A percentile compares a stretch with the other conserved stretches of the same genome.
Conservation (phyloP, 1,284 basidiomycete genomes). For the Puccinia hordei region DNA sequence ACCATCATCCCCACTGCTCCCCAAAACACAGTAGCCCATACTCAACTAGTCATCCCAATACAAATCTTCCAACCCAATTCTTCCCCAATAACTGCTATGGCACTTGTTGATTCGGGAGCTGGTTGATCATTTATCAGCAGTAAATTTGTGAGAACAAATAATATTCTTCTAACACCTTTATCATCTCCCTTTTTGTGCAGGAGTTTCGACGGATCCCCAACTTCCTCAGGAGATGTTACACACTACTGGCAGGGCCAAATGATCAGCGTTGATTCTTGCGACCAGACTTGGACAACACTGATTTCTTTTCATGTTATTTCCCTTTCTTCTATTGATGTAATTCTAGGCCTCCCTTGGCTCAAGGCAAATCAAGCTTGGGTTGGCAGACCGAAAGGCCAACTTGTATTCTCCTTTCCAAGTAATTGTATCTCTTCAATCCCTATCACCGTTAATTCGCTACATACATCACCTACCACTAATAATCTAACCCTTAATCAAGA, state of each 20-base stretch:
- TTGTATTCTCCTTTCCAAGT: too few species aligned
- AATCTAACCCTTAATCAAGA: too few species aligned
- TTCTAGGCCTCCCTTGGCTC: too few species aligned
- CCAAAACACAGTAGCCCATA: too few species aligned
- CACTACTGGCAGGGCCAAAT: too few species aligned
- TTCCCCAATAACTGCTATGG: not conserved
- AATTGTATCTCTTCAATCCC: too few species aligned
- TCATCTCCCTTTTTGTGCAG: not conserved
- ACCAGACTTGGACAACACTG: not conserved
- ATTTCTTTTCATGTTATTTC: not conserved
- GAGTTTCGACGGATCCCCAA: constrained; percentile 1
- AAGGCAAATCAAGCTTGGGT: too few species aligned
- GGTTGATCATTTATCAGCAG: constrained; percentile 19
- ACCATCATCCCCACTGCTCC: too few species aligned
- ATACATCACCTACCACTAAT: too few species aligned
- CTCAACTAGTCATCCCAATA: not conserved
- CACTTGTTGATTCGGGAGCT: constrained; percentile 23
- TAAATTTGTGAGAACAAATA: not conserved
- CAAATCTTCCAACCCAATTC: not conserved
- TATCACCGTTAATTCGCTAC: too few species aligned
- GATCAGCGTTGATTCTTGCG: too few species aligned
- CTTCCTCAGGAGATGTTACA: not conserved
- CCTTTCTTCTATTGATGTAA: constrained; percentile 11
- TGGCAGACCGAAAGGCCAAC: too few species aligned
- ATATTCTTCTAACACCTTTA: not conserved